Conservation (phyloP, 192 early-diverging fungal genomes). For the Linderina pennispora region DNA sequence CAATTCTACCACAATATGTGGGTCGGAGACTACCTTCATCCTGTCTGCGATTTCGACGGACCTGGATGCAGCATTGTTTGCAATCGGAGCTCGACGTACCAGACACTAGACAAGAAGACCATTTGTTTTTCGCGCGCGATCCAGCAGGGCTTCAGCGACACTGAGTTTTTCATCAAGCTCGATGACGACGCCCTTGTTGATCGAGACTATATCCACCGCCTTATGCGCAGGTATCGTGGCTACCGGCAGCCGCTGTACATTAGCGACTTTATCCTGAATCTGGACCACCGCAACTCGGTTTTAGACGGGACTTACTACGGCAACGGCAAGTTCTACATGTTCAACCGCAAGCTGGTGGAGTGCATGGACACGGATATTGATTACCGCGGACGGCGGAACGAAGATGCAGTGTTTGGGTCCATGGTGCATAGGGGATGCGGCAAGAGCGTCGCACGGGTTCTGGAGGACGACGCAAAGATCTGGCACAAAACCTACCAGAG, state of each 20-base stretch:
- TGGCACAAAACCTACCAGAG: constrained; percentile 1
- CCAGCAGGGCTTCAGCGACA: neutral
- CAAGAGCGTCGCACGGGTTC: neutral
- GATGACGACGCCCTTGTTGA: constrained; percentile 7
- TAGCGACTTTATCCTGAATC: constrained; percentile 2
- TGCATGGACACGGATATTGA: neutral
- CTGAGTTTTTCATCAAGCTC: constrained; percentile 8
- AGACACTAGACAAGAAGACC: constrained; percentile 4
- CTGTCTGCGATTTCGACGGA: constrained; percentile 2
- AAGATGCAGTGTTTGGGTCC: constrained; percentile 4
- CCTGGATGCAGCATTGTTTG: neutral
- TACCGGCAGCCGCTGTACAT: constrained; percentile 2
- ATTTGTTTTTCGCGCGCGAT: neutral
- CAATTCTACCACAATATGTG: constrained; percentile 4
- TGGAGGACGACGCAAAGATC: constrained; percentile 2
- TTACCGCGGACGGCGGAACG: constrained; percentile 1
- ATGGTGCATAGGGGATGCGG: constrained; percentile 3
- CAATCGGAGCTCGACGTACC: neutral
- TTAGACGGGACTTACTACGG: neutral
- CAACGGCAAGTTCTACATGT: constrained; percentile 14
- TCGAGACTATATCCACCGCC: neutral
- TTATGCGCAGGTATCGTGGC: constrained; percentile 1
- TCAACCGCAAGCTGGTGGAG: constrained; percentile 5
- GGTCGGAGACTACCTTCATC: neutral
- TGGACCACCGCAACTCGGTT: neutral